Percentiles rank a stretch among this genome's conserved stretches.
Conservation (phyloP, 2,329 filamentous ascomycete genomes). For the Fusarium sp. region DNA sequence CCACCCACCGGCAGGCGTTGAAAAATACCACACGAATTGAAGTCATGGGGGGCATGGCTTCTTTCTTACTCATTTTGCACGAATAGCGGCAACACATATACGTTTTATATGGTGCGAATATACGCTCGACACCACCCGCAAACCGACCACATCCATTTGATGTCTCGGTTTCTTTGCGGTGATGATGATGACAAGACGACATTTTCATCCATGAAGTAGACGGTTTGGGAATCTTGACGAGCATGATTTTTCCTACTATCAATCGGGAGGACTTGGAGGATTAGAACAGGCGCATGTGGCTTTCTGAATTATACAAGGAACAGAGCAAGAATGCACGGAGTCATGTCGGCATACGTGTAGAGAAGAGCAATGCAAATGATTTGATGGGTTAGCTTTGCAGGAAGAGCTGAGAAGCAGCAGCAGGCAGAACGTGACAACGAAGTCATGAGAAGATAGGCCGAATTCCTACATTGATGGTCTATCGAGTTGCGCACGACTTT, state of each 20-base stretch:
- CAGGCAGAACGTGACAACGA: slow-evolving; percentile 13
- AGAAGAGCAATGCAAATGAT: slow-evolving; percentile 25
- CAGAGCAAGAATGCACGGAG: slow-evolving; percentile 19
- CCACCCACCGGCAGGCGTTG: slow-evolving; percentile 46
- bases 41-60: slow-evolving; percentile 39
- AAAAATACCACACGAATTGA: slow-evolving; percentile 43
- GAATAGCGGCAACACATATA: slow-evolving; percentile 45
- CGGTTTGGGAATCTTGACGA: slow-evolving; percentile 30
- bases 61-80: slow-evolving; percentile 40
- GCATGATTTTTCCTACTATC: slow-evolving; percentile 28
- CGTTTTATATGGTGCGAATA: slow-evolving; percentile 44
- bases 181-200: slow-evolving; percentile 45
- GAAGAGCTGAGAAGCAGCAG: slow-evolving; percentile 30
- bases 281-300: slow-evolving; percentile 37
- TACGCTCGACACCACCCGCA: slow-evolving; percentile 34
- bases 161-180: slow-evolving; percentile 29
- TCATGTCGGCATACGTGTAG: slow-evolving; percentile 15
- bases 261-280: slow-evolving; percentile 17
- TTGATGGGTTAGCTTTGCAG: slow-evolving; percentile 17
- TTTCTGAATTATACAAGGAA: slow-evolving; percentile 36
- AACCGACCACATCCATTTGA: slow-evolving; percentile 7
- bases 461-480: background rate
- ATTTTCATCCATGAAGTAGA: slow-evolving; percentile 42
- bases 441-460: slow-evolving; percentile 5
- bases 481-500: slow-evolving; percentile 10